Evolutionary conservation across 768 basidiomycete species (phyloP).

Genomic region (Lyophyllum semitale): DNA sequence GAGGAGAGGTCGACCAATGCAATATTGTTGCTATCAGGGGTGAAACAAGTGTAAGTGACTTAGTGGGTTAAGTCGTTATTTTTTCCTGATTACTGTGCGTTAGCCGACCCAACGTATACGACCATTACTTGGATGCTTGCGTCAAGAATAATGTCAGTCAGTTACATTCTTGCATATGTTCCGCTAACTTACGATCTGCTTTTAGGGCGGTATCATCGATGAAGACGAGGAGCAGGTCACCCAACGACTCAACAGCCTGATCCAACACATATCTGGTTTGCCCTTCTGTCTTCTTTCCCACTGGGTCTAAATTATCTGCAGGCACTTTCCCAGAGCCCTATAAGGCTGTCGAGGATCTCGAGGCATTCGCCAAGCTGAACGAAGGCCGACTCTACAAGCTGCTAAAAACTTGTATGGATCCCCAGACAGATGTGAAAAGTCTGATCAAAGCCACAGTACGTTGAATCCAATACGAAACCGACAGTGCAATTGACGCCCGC

Average conservation of each 20-base stretch:
- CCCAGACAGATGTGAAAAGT: conserved; percentile 79
- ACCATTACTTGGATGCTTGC: conserved; percentile 72
- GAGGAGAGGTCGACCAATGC: conserved; percentile 59
- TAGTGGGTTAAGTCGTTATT: not conserved
- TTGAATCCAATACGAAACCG: not conserved
- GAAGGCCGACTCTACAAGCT: conserved; percentile 85
- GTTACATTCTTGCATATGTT: not conserved
- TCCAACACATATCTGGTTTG: conserved; percentile 65
- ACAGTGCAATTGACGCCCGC: not conserved
- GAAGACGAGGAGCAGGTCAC: conserved; percentile 69
- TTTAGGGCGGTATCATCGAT: conserved; percentile 88
- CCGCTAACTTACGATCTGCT: not conserved
- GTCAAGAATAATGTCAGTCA: conserved; percentile 81
- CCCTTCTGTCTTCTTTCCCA: conserved; percentile 8
- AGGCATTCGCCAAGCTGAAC: conserved; percentile 83
- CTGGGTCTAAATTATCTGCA: conserved; percentile 23
- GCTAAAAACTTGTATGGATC: conserved; percentile 78
- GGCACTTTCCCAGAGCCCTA: conserved; percentile 65
- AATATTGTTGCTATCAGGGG: conserved; percentile 59
- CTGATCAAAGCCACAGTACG: conserved; percentile 77
- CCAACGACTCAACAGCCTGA: conserved; percentile 52
- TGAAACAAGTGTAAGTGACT: conserved; percentile 61
- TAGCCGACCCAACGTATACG: conserved; percentile 71
- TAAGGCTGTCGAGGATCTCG: conserved; percentile 78
- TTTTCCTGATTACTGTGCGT: conserved; percentile 1